Percentiles rank a stretch among this genome's conserved stretches.
phyloP scores from a whole-genome alignment of 2,329 filamentous ascomycete genomes.

The Thielaviopsis musarum region DNA sequence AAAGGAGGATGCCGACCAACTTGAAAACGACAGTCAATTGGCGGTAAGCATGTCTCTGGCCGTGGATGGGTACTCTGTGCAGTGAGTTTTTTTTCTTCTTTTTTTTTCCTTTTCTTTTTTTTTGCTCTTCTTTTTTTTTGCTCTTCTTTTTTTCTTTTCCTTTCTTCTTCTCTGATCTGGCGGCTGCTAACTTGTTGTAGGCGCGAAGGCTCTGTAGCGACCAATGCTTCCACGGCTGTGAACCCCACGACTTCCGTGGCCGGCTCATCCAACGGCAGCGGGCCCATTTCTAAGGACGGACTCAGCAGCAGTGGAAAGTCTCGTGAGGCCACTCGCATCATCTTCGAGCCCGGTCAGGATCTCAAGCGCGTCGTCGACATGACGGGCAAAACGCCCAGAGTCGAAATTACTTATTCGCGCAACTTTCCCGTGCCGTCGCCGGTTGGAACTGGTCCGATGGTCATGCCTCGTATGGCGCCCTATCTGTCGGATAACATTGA shows the following conservation, averaged over 20 bases:
- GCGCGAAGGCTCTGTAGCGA: neutral
- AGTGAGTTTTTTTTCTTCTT: neutral
- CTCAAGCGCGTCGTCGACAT: slow-evolving; percentile 25
- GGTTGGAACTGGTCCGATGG: slow-evolving; percentile 49
- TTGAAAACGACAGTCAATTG: slow-evolving; percentile 4
- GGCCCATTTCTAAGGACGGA: no score
- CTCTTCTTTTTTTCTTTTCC: neutral
- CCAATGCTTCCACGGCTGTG: neutral
- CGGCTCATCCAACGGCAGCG: neutral
- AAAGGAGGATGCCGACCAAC: slow-evolving; percentile 28
- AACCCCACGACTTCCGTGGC: neutral
- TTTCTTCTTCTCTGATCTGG: no score
- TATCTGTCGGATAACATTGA: slow-evolving; percentile 75
- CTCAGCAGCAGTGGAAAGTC: slow-evolving; percentile 13
- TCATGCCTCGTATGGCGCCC: slow-evolving; percentile 69
- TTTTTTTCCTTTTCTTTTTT: neutral
- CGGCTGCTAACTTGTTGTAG: neutral
- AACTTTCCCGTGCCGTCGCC: slow-evolving; percentile 23
- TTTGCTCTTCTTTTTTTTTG: no score
- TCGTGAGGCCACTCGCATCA: slow-evolving; percentile 13
- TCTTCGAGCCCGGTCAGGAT: slow-evolving; percentile 10
- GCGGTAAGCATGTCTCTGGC: neutral
- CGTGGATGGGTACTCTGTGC: neutral
- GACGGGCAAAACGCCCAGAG: slow-evolving; percentile 38
- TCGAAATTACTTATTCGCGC: slow-evolving; percentile 44